Percentiles rank a stretch among this genome's conserved stretches.
phyloP scores from a whole-genome alignment of 805 yeast genomes.

The Barnettozyma californica region DNA sequence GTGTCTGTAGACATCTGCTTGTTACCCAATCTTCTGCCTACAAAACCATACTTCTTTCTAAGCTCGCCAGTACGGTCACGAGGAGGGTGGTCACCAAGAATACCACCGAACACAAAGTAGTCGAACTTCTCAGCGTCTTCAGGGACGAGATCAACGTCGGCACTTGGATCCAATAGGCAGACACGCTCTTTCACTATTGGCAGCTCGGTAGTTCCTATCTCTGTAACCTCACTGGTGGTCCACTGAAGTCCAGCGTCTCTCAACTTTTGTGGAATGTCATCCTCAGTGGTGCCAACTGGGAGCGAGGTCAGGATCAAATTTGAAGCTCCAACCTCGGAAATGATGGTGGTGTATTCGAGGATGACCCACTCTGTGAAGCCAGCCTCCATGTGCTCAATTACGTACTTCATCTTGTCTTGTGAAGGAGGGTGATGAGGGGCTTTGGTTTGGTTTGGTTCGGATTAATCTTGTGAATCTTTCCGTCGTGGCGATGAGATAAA shows the following conservation, averaged over 20 bases:
- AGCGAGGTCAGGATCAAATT: constrained; percentile 75
- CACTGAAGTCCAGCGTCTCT: constrained; percentile 64
- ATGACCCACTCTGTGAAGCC: constrained; percentile 97
- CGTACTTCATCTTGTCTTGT: constrained; percentile 65
- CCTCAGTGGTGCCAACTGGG: constrained; percentile 53
- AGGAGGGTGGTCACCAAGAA: constrained; percentile 87
- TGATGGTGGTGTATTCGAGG: constrained; percentile 78
- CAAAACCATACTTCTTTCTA: constrained; percentile 72
- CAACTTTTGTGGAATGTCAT: constrained; percentile 59
- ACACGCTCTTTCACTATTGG: constrained; percentile 52
- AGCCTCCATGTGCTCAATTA: constrained; percentile 95
- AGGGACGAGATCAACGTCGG: constrained; percentile 67
- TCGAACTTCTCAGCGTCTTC: constrained; percentile 63
- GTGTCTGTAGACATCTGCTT: constrained; percentile 98
- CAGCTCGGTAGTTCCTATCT: constrained; percentile 30
- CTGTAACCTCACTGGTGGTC: constrained; percentile 70
- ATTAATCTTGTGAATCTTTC: too few species aligned
- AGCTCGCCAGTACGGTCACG: constrained; percentile 91
- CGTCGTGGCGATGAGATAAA: background rate
- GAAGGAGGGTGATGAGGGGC: too few species aligned
- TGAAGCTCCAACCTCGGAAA: constrained; percentile 73
- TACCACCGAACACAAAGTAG: constrained; percentile 94
- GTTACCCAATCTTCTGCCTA: constrained; percentile 80
- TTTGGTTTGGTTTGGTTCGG: too few species aligned
- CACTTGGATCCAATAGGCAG: constrained; percentile 88